Evolutionary conservation across 2,329 filamentous ascomycete species (phyloP), one percentile per base, ranked within the genome.

Genomic region (Fusarium sp.): DNA sequence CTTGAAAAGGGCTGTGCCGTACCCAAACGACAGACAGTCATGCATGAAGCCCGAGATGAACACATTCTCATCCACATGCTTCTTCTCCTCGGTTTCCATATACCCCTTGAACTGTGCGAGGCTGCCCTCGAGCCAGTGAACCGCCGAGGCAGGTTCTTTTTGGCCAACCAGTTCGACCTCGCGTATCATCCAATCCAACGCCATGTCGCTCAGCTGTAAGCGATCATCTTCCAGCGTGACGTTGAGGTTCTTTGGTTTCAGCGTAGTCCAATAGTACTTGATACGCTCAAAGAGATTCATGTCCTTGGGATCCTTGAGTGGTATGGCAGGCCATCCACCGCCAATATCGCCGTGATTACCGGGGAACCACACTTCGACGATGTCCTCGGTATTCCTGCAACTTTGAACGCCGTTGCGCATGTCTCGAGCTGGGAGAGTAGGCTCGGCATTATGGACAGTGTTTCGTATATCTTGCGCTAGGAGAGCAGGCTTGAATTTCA

Each of bases 291-390:
- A 74, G 17, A 72, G 38, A 0, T 64, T 70, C 66, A 70, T 70
- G 1, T 69, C 44, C 4, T 66, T 52, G 4, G 37, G 45, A 15
- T 54, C 60, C 3, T 45, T 57, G 1, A 69, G 47, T 1, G 58
- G 41, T 7, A 54, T 27, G 7, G 76, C 72, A 0, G 75, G 75
- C 78, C 81, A 84, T 0, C 82, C 82, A 1, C 83, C 83, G 1
- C 83, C 82, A 7, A 84, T 76, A 43, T 84, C 82, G 5, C 78
- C 78, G 45, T 85, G 82, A 53, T 79, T 79, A 1, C 82, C 82
- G 0, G 82, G 77, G 61, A 84, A 84, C 81, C 82, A 85, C 32
- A 84, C 79, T 57, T 85, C 82, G 39, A 68, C 66, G 52, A 82
- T 72, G 35, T 80, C 76, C 27, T 80, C 78, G 10, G 1, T 19